Evolutionary conservation across 139 green algal genomes (phyloP).

Genomic region (Trebouxia sp.): DNA sequence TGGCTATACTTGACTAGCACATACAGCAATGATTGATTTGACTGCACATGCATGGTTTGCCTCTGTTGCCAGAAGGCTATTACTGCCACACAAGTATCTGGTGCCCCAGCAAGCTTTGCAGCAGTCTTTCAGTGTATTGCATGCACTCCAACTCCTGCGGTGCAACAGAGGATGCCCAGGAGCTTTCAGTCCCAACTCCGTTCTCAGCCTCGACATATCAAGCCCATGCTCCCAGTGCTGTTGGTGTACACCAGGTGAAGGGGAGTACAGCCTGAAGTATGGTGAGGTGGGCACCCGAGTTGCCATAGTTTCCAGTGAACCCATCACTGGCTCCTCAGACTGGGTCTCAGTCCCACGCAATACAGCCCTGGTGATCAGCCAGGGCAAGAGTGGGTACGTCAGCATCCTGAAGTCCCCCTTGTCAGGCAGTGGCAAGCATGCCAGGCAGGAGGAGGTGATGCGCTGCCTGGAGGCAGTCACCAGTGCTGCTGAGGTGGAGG

Average conservation of each 20-base stretch:
- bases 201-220: too few relatives aligned
- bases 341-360: slow-evolving; percentile 90
- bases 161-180: too few relatives aligned
- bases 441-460: slow-evolving; percentile 55
- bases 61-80: too few relatives aligned
- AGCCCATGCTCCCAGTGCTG: not conserved
- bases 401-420: slow-evolving; percentile 73
- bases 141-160: too few relatives aligned
- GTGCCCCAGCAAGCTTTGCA: too few relatives aligned
- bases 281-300: slow-evolving; percentile 68
- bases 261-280: slow-evolving; percentile 78
- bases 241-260: slow-evolving; percentile 41
- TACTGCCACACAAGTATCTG: too few relatives aligned
- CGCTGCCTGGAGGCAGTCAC: slow-evolving; percentile 71
- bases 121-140: too few relatives aligned
- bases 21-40: too few relatives aligned
- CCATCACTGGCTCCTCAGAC: slow-evolving; percentile 86
- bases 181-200: too few relatives aligned
- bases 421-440: slow-evolving; percentile 32
- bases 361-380: slow-evolving; percentile 75
- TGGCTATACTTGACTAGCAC: too few relatives aligned
- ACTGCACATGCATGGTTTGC: too few relatives aligned
- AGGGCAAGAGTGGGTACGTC: slow-evolving; percentile 80
- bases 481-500: slow-evolving; percentile 36
- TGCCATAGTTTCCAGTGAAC: slow-evolving; percentile 89